phyloP scores from a whole-genome alignment of 805 yeast species.

The Wickerhamomyces subpelliculosus region DNA sequence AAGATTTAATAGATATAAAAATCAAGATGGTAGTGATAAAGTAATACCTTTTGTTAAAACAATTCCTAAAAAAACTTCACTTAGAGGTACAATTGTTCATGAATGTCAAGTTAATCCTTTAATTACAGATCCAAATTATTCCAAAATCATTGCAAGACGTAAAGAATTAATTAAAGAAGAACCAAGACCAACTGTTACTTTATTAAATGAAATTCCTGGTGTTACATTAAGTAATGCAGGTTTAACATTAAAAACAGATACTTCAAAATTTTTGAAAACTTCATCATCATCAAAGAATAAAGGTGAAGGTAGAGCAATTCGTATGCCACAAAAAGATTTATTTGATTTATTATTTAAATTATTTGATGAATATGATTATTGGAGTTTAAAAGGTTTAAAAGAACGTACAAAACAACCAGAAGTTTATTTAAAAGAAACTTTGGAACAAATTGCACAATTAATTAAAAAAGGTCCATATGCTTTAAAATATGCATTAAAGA shows the following conservation, averaged over 20 bases:
- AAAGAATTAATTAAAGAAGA: slow-evolving; percentile 40
- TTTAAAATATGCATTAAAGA: slow-evolving; percentile 80
- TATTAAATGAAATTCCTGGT: slow-evolving; percentile 77
- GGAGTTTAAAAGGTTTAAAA: slow-evolving; percentile 91
- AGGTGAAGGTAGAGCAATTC: slow-evolving; percentile 77
- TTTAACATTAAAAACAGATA: slow-evolving; percentile 68
- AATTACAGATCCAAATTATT: slow-evolving; percentile 62
- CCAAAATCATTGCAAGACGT: slow-evolving; percentile 52
- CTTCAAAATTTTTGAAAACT: slow-evolving; percentile 58
- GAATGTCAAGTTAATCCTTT: slow-evolving; percentile 88
- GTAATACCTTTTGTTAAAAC: slow-evolving; percentile 80
- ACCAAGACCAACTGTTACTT: slow-evolving; percentile 55
- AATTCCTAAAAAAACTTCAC: slow-evolving; percentile 79
- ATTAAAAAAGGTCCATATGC: slow-evolving; percentile 96
- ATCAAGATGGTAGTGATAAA: slow-evolving; percentile 32
- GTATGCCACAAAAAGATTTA: slow-evolving; percentile 90
- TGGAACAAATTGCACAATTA: slow-evolving; percentile 82
- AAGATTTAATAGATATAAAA: slow-evolving; percentile 31
- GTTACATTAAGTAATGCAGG: slow-evolving; percentile 83
- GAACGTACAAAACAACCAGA: slow-evolving; percentile 97
- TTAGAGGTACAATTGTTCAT: slow-evolving; percentile 83
- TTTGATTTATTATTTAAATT: slow-evolving; percentile 81
- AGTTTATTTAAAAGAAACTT: slow-evolving; percentile 79
- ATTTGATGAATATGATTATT: slow-evolving; percentile 92
- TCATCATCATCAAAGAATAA: slow-evolving; percentile 37